Conservation (phyloP, 345 rosid species). For the Salix arbutifolia region DNA sequence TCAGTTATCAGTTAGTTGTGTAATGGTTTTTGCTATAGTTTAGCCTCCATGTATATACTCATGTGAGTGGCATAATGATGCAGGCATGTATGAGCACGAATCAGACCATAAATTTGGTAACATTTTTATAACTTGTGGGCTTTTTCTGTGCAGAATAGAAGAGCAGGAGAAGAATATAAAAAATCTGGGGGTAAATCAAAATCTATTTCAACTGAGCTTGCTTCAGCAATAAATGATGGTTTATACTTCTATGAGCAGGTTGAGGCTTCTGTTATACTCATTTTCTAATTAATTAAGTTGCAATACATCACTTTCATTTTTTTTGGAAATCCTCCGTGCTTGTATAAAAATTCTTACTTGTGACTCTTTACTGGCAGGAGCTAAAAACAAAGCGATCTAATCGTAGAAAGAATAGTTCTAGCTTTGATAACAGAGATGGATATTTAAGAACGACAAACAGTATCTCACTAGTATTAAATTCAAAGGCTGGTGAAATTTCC, state of each 20-base stretch:
- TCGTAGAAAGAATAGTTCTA: slow-evolving; percentile 47
- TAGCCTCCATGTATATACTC: not conserved
- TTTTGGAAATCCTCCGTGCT: not conserved
- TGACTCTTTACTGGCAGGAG: slow-evolving; percentile 46
- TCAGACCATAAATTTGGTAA: not conserved
- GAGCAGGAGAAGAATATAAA: slow-evolving; percentile 45
- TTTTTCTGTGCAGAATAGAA: slow-evolving; percentile 65
- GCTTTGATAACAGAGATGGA: slow-evolving; percentile 58
- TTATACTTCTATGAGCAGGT: slow-evolving; percentile 96
- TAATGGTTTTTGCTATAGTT: not conserved
- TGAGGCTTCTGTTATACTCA: not conserved
- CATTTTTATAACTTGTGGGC: slow-evolving; percentile 8
- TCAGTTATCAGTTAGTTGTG: not conserved
- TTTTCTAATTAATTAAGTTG: slow-evolving; percentile 1
- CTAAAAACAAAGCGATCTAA: slow-evolving; percentile 55
- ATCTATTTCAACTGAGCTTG: slow-evolving; percentile 68
- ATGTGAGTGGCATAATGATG: not conserved
- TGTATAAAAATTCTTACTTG: slow-evolving; percentile 12
- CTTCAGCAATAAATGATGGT: slow-evolving; percentile 84
- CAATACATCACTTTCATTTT: not conserved
- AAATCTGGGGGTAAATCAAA: slow-evolving; percentile 40
- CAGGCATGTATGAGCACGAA: not conserved
- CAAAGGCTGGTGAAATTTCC: slow-evolving; percentile 46
- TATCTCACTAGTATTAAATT: slow-evolving; percentile 40
- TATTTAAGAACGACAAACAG: slow-evolving; percentile 32